phyloP scores from a whole-genome alignment of 495 filamentous ascomycete genomes.

The Aspergillus taichungensis region DNA sequence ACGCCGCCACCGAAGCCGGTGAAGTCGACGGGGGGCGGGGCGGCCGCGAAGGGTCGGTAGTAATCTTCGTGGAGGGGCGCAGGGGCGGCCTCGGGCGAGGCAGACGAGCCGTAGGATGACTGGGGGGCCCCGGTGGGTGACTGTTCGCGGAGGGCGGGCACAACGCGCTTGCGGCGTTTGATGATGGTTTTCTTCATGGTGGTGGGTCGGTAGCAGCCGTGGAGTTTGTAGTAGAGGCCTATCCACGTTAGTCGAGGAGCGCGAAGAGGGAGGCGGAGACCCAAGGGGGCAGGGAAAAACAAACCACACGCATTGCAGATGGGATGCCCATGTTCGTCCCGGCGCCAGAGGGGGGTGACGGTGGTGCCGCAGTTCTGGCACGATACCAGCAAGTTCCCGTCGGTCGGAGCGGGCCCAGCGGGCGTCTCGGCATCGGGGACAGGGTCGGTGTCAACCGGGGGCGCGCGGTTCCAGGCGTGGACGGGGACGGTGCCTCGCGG shows the following conservation, averaged over 20 bases:
- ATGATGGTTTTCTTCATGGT: constrained; percentile 98
- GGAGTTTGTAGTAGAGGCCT: constrained; percentile 97
- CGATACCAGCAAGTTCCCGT: constrained; percentile 72
- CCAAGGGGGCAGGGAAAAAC: constrained; percentile 24
- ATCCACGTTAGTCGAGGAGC: constrained; percentile 17
- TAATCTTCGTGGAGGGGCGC: constrained; percentile 48
- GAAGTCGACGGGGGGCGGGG: constrained; percentile 44
- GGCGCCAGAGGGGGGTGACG: constrained; percentile 90
- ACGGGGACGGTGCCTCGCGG: constrained; percentile 22
- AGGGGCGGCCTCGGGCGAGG: constrained; percentile 35
- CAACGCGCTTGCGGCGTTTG: constrained; percentile 90
- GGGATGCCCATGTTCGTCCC: constrained; percentile 90
- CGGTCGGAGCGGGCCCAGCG: constrained; percentile 23
- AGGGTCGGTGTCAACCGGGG: constrained; percentile 13
- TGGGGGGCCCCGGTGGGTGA: constrained; percentile 34
- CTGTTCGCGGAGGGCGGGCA: constrained; percentile 63
- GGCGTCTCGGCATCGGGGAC: constrained; percentile 14
- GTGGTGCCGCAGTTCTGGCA: constrained; percentile 98
- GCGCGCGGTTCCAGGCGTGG: constrained; percentile 26
- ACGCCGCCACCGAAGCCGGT: constrained; percentile 36
- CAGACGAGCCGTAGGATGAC: constrained; percentile 38
- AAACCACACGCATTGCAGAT: constrained; percentile 98
- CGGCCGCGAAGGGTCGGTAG: constrained; percentile 31
- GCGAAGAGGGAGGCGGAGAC: background rate
- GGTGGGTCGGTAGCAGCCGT: constrained; percentile 83